Percentiles rank a stretch among this genome's conserved stretches.
Conservation (phyloP, 1,284 basidiomycete species). For the Earliella scabrosa region DNA sequence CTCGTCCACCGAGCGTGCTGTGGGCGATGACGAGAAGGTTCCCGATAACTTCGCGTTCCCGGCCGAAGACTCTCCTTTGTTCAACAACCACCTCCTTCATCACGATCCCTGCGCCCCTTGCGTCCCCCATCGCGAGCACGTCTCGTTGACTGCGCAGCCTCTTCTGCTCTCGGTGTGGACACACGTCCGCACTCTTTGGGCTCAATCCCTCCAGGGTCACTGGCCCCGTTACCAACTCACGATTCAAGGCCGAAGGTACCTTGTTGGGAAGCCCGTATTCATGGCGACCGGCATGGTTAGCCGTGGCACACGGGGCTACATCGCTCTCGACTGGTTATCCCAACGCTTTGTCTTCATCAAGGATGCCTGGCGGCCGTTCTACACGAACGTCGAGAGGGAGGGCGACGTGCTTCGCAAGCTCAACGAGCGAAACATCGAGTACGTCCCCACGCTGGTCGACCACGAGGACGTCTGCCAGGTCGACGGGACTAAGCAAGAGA, state of each 20-base stretch:
- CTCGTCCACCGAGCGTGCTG: too few relatives aligned
- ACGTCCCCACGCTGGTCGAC: neutral
- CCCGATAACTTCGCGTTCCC: too few relatives aligned
- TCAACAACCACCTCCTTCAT: neutral
- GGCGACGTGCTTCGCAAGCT: constrained; percentile 1
- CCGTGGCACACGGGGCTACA: constrained; percentile 10
- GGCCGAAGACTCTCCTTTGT: neutral
- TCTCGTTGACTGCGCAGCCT: too few relatives aligned
- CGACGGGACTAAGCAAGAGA: neutral
- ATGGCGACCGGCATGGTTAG: neutral
- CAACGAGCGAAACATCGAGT: neutral
- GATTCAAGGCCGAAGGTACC: neutral
- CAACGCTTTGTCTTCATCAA: constrained; percentile 7
- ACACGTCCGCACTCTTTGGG: constrained; percentile 11
- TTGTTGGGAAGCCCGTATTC: constrained; percentile 8
- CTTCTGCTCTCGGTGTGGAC: neutral
- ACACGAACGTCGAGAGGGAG: constrained; percentile 3
- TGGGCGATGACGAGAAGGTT: too few relatives aligned
- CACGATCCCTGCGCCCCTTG: neutral
- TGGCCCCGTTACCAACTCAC: constrained; percentile 7
- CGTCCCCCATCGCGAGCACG: too few relatives aligned
- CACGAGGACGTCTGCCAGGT: neutral
- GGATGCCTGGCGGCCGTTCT: constrained; percentile 14
- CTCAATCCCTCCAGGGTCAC: neutral
- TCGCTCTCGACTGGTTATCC: constrained; percentile 5